Conservation (phyloP, 306 rosid genomes). For the Parietaria judaica region DNA sequence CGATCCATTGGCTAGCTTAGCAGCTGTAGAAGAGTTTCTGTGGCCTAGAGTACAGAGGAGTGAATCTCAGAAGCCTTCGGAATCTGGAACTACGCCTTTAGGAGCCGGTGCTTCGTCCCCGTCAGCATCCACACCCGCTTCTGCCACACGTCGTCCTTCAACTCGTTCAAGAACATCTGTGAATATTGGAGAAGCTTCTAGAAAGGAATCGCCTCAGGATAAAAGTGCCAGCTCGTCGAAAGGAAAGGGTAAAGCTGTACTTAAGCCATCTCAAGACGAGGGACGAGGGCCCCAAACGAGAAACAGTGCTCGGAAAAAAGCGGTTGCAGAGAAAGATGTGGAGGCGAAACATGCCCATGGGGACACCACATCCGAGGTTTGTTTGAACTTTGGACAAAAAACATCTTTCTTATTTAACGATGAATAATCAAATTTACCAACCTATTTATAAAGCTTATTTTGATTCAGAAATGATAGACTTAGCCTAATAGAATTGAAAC, state of each 20-base stretch:
- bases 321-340: conserved; percentile 77
- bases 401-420: no score
- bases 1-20: conserved; percentile 91
- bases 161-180: conserved; percentile 82
- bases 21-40: conserved; percentile 95
- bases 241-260: conserved; percentile 94
- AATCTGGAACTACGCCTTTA: conserved; percentile 67
- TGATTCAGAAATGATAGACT: no score
- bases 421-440: no score
- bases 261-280: conserved; percentile 82
- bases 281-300: conserved; percentile 88
- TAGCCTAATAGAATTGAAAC: no score
- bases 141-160: conserved; percentile 66
- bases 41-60: conserved; percentile 94
- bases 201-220: conserved; percentile 62
- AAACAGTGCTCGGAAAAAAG: conserved; percentile 79
- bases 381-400: conserved; percentile 2
- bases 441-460: no score
- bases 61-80: conserved; percentile 73
- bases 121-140: conserved; percentile 48
- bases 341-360: conserved; percentile 62
- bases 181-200: conserved; percentile 58
- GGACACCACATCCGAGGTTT: conserved; percentile 97
- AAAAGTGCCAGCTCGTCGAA: conserved; percentile 74
- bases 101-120: conserved; percentile 73